Evolutionary conservation across 1,284 basidiomycete genomes (phyloP), one percentile per base, ranked within the genome.

Genomic region (Ustilago vetiveriae): DNA sequence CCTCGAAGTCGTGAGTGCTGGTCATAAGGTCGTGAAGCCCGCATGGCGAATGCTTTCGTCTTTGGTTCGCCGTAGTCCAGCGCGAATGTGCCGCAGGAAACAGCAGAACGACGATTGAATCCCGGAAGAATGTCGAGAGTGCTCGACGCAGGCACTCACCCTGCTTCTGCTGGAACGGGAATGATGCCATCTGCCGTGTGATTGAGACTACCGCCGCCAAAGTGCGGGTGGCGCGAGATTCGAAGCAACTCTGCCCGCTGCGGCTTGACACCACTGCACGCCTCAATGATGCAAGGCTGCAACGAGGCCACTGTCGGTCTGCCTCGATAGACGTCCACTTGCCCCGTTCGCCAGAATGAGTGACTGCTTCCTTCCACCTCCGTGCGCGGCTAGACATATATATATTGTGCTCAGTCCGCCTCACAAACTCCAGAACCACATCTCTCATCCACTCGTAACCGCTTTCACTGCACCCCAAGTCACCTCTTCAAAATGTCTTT

Each of bases 151-250:
- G 29, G 22, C 3, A 23, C 3, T n/a, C 13, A 23, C n/a, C n/a
- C n/a, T n/a, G n/a, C n/a, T n/a, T n/a, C n/a, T n/a, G n/a, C n/a
- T n/a, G n/a, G n/a, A n/a, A n/a, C n/a, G 41, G 13, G 29, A 37
- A 55, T 55, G 52, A 36, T 55, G 52, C 24, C 52, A 55, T 41
- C n/a, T n/a, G n/a, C n/a, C n/a, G n/a, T n/a, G n/a, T n/a, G n/a
- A n/a, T n/a, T n/a, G n/a, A n/a, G n/a, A n/a, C n/a, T 24, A 39
- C 22, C n/a, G 3, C 22, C 39, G 26, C 24, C 14, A 23, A 41
- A 8, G 6, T 29, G 39, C 35, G 45, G 16, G 32, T 46, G 33
- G 44, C 44, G 30, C 33, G 23, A 17, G 16, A n/a, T 10, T 35
- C 33, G 13, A n/a, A 16, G 16, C 33, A n/a, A 16, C 33, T n/a